Conservation (phyloP, 768 basidiomycete genomes). For the Hygrocybe coccinea region DNA sequence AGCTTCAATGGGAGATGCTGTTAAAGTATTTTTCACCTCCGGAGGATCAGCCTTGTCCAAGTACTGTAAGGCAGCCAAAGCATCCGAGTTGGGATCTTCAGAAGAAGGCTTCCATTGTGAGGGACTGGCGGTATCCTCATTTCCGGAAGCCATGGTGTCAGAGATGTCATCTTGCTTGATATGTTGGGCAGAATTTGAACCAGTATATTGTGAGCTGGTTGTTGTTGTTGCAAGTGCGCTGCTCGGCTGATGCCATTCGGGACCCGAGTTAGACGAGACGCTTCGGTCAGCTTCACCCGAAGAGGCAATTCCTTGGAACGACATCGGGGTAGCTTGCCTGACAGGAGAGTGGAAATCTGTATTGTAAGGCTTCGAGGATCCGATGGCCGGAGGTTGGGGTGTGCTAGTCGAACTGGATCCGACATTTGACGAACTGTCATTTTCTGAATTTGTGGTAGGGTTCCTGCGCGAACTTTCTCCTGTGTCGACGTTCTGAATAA, state of each 20-base stretch:
- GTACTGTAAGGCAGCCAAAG: constrained; percentile 73
- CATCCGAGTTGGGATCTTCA: constrained; percentile 56
- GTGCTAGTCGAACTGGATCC: no score
- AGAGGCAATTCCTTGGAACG: constrained; percentile 19
- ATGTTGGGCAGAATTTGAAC: no score
- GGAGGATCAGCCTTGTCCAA: constrained; percentile 41
- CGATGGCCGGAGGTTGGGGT: no score
- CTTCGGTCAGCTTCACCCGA: constrained; percentile 16
- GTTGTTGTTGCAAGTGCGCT: no score
- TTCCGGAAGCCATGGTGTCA: constrained; percentile 11
- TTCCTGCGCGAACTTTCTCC: background rate
- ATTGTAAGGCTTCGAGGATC: background rate
- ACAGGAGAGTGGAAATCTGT: background rate
- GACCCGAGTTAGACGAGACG: no score
- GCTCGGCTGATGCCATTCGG: no score
- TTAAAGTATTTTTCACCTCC: constrained; percentile 3
- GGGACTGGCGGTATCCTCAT: background rate
- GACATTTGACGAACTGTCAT: background rate
- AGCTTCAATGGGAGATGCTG: background rate
- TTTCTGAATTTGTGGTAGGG: constrained; percentile 21
- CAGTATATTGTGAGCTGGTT: no score
- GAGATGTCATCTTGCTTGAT: constrained; percentile 12
- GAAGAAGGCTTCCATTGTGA: background rate
- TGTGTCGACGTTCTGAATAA: constrained; percentile 53
- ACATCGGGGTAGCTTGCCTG: no score